Evolutionary conservation across 2,329 filamentous ascomycete genomes (phyloP).

Genomic region (Fusarium heterosporum): DNA sequence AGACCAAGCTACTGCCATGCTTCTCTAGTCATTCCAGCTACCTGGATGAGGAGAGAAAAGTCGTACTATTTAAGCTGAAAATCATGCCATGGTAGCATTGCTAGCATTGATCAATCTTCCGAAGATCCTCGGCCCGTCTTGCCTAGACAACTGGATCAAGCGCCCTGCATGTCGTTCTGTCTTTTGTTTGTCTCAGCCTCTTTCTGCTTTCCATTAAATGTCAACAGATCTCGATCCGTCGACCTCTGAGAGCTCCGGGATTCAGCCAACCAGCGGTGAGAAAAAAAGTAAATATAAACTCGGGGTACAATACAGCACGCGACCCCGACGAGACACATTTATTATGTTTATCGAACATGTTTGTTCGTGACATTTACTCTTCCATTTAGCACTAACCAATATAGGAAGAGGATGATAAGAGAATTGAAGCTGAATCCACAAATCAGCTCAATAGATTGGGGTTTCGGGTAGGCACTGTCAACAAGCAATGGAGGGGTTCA

Average conservation of each 20-base stretch:
- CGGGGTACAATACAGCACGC: too few species aligned
- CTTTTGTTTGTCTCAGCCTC: constrained; percentile 12
- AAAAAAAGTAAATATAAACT: background rate
- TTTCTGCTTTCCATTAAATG: background rate
- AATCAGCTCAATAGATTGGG: too few species aligned
- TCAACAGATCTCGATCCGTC: accelerated
- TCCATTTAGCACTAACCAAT: too few species aligned
- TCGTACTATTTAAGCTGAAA: background rate
- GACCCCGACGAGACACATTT: too few species aligned
- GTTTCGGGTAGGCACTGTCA: too few species aligned
- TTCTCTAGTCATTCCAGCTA: constrained; percentile 6
- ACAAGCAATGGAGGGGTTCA: too few species aligned
- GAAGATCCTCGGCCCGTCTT: background rate
- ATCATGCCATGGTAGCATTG: background rate
- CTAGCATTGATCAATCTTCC: background rate
- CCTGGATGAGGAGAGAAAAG: background rate
- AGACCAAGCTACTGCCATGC: background rate
- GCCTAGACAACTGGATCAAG: background rate
- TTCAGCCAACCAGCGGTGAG: background rate
- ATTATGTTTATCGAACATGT: too few species aligned
- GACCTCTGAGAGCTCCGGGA: background rate
- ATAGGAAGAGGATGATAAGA: too few species aligned
- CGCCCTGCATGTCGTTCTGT: background rate
- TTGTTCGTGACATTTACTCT: too few species aligned
- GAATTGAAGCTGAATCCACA: too few species aligned